Base-by-base conservation (phyloP, 1,284 basidiomycete genomes). In the Pulchroboletus neoregius region DNA sequence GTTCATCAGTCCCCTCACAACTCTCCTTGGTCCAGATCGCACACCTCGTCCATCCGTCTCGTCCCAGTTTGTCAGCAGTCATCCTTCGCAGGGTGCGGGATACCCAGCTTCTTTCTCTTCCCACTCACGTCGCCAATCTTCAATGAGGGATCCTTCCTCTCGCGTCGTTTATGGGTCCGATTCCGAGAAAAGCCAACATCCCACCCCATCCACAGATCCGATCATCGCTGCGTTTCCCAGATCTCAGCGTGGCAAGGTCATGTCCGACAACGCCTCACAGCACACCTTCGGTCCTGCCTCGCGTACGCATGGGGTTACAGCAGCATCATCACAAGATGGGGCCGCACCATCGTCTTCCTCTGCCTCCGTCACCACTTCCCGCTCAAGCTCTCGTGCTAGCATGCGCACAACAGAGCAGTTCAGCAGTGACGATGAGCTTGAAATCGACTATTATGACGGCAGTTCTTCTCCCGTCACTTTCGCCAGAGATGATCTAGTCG, bases 21-120 rank as follows among this genome's bases (percentile, higher is more conserved):
- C 60, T 20, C 45, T 10, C 58, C 32, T n/a, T 57, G 38, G 57
- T 32, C 55, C 69, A 30, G 77, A 80, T 59, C 71, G 72, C 35
- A 81, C 78, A 1, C 79, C 78, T 18, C 72, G 79, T 35, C 77
- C 77, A 3, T 79, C 78, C 24, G 68, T 80, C 37, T 68, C 70
- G 20, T 20, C 20, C 31, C 53, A 38, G 10, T 32, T 41, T 45
- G 54, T 56, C 51, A 50, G 65, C 62, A 70, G 66, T 69, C 68
- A 70, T 72, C 66, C 70, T 53, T 66, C 70, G 64, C 72, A 72
- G 53, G 53, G 52, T 55, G 20, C 50, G 52, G 65, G 57, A 56
- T 55, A 49, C 52, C 48, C 53, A 48, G 59, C 55, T 52, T 54
- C 52, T 7, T 42, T 52, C 32, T 42, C 50, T 16, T 39, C 44